Evolutionary conservation across 2,329 filamentous ascomycete genomes (phyloP), one percentile per base, ranked within the genome.

Genomic region (Cordyceps cicadae): DNA sequence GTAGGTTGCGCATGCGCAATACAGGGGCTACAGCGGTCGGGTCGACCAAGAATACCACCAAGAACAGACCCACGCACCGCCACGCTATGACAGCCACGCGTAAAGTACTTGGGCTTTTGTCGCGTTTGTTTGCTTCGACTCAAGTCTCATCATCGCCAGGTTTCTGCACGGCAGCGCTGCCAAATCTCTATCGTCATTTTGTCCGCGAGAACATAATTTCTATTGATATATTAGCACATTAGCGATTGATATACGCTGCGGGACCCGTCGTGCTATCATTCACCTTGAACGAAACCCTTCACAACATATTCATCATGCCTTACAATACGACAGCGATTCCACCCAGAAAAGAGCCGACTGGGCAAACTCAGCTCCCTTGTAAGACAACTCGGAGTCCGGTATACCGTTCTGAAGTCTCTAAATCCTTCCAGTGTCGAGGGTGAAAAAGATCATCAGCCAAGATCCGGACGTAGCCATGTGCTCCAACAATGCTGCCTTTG

Each of bases 401-500:
- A 34, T 51, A 52, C 53, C 59, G 26, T 15, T 7, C 3, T 17
- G 21, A 34, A 2, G n/a, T 32, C 39, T 50, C 59, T 63, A 3
- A 66, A 62, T 62, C 37, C 62, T 54, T 45, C 14, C 15, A 97
- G 94, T 97, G 60, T 90, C 94, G 19, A 86, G 94, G 68, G 90
- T 99, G 62, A 97, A 97, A 77, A 96, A 96, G 77, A 96, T 99
- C 71, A 90, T 99, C 63, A 83, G 86, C 54, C 83, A 91, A 62
- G 94, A 99, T 74, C 86, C 90, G 49, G 93, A 97, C 64, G 89
- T 96, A 64, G 81, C 79, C 64, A 84, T 89, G 71, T 96, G 91
- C 74, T 96, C 92, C 52, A 96, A 92, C 74, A 96, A 96, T 70
- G 93, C 93, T 59, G 89, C 92, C 21, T 97, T 97, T 72, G 87